These are phyloP conservation scores for Coffea humblotiana DNA, from an alignment of 305 asterid species.

Conservation along the genomic window DNA sequence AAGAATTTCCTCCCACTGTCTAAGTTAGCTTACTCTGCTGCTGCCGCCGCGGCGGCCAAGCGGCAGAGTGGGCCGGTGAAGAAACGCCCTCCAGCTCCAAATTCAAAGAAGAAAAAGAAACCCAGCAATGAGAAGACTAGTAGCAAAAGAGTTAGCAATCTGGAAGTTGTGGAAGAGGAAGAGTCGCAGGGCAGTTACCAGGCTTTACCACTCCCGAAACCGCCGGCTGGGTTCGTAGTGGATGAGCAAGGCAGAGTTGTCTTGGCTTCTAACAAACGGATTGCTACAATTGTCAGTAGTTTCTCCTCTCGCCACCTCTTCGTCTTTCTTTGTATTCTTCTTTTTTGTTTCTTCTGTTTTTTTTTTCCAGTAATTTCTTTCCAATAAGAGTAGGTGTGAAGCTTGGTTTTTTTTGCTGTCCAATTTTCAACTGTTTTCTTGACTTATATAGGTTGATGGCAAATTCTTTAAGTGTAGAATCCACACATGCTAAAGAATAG, in stretches of 20 bases:
- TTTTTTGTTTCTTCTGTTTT: not conserved
- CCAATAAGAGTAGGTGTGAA: not conserved
- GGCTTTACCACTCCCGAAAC: constrained; percentile 79
- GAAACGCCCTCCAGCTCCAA: constrained; percentile 15
- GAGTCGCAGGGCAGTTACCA: constrained; percentile 32
- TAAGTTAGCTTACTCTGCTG: constrained; percentile 19
- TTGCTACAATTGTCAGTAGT: constrained; percentile 72
- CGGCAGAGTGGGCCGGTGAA: constrained; percentile 28
- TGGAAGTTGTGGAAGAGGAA: constrained; percentile 50
- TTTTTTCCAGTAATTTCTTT: not conserved
- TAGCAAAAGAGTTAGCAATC: constrained; percentile 9
- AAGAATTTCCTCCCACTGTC: constrained; percentile 4
- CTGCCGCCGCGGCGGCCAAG: constrained; percentile 14
- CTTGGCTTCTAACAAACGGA: constrained; percentile 79
- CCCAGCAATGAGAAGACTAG: constrained; percentile 24
- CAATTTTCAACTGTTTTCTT: not conserved
- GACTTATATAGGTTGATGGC: not conserved
- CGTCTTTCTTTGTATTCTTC: not conserved
- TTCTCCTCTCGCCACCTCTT: not conserved
- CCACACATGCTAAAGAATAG: too few species aligned
- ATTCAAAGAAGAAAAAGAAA: constrained; percentile 22
- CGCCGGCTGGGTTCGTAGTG: constrained; percentile 89
- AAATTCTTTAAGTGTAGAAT: too few species aligned
- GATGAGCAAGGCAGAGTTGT: constrained; percentile 88
- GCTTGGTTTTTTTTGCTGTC: too few species aligned